Evolutionary conservation across 73 alveolate genomes (phyloP).

Genomic region (Paramecium sexaurelia): DNA sequence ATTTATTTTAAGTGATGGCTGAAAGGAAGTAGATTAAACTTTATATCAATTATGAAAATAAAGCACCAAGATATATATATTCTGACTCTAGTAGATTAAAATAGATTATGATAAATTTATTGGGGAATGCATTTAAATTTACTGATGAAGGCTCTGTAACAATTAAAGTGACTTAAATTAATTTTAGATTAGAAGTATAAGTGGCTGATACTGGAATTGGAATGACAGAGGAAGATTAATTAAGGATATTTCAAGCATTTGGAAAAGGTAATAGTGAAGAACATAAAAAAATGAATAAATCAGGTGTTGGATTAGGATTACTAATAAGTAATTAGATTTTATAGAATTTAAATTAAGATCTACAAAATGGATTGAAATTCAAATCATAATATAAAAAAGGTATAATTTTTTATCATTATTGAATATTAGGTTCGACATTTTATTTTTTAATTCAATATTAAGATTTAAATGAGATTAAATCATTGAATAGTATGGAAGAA

Average conservation of each 20-base stretch:
- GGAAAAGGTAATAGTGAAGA: conserved; percentile 59
- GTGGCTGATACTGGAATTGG: conserved; percentile 48
- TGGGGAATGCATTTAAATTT: conserved; percentile 51
- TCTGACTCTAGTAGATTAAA: conserved; percentile 51
- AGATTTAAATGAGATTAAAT: conserved; percentile 23
- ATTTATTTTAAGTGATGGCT: conserved; percentile 63
- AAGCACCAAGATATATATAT: not conserved
- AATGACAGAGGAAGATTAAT: conserved; percentile 28
- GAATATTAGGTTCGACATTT: conserved; percentile 28
- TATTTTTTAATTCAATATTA: conserved; percentile 20
- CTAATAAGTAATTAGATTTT: conserved; percentile 34
- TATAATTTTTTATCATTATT: not conserved
- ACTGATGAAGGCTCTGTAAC: conserved; percentile 46
- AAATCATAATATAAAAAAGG: conserved; percentile 38
- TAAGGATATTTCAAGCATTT: conserved; percentile 21
- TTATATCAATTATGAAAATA: conserved; percentile 28
- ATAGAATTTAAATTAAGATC: not conserved
- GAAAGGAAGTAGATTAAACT: not conserved
- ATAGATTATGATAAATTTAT: not conserved
- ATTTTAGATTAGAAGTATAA: not conserved
- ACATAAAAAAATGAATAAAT: conserved; percentile 28
- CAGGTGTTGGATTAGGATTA: conserved; percentile 56
- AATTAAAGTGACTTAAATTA: not conserved
- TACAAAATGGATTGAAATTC: conserved; percentile 30
- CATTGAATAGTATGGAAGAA: conserved; percentile 44